Conservation (phyloP, 108 stramenopile genomes). For the Poteriospumella lacustris region DNA sequence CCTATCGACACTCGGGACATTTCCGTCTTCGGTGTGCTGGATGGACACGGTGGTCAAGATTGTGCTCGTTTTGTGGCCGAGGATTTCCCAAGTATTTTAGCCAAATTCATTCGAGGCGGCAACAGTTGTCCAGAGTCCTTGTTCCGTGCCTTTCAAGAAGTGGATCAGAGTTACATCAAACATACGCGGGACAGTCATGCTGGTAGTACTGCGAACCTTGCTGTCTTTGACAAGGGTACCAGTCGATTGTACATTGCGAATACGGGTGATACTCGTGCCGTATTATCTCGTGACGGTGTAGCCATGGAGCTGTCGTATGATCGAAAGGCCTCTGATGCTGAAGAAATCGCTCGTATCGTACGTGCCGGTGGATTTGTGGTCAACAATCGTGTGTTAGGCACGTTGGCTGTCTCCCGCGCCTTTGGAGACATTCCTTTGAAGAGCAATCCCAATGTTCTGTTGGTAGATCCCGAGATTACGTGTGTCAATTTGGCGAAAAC, state of each 20-base stretch:
- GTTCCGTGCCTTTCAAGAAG: neutral
- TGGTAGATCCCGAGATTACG: conserved; percentile 31
- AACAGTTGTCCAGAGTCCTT: neutral
- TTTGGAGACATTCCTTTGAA: conserved; percentile 65
- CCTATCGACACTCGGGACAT: too few relatives aligned
- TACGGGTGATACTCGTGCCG: conserved; percentile 22
- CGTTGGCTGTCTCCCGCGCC: conserved; percentile 73
- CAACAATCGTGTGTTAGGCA: conserved; percentile 69
- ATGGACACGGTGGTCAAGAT: conserved; percentile 29
- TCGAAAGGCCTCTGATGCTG: conserved; percentile 21
- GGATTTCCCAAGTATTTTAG: conserved; percentile 10
- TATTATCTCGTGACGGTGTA: neutral
- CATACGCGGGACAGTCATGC: neutral
- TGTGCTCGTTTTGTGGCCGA: neutral
- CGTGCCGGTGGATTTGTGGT: conserved; percentile 67
- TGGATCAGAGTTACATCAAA: neutral
- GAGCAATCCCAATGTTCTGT: conserved; percentile 62
- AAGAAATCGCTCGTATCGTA: conserved; percentile 22
- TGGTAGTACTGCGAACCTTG: conserved; percentile 18
- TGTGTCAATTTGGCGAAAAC: neutral
- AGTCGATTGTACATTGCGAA: conserved; percentile 9
- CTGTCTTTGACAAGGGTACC: neutral
- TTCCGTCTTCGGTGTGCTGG: conserved; percentile 20
- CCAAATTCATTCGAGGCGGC: neutral
- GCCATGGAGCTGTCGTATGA: conserved; percentile 9